Evolutionary conservation across 2,329 filamentous ascomycete genomes (phyloP), one percentile per base, ranked within the genome.

Genomic region (Trichoderma asperellum): DNA sequence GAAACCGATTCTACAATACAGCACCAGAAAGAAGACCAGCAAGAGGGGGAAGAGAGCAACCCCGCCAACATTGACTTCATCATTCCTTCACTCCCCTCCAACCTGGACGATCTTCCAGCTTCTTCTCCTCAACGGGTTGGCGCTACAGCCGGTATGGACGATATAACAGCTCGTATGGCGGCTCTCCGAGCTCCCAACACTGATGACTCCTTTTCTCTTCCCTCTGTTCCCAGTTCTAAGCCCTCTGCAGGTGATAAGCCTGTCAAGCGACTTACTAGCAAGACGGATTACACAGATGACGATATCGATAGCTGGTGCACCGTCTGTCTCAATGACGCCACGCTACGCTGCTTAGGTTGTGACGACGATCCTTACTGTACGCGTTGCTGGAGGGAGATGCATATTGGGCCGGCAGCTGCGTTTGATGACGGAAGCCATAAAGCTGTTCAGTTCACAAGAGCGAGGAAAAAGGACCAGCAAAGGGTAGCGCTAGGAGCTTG

Each of bases 301-400:
- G 92, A 95, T 74, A 85, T 90, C 71, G 88, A 90, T 53, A 88
- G 85, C 1, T 96, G 92, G 92, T 96, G 93, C 77, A 87, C 90
- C 37, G 93, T 96, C 11, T 97, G 93, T 76, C 88, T 91, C 58
- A 92, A 93, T 70, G 91, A 96, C 75, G 92, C 91, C 0, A 89
- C 88, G 3, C 80, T 96, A 34, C 85, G 85, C 69, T 97, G 93
- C 76, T 76, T 89, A 0, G 92, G 90, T 3, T 97, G 93, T 74
- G 88, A 89, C 43, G 79, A 81, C 34, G 89, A 94, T 72, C 82
- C 93, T 52, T 96, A 95, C 77, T 97, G 93, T 77, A 83, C 85
- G 27, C 82, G 86, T 18, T 96, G 93, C 81, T 97, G 93, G 93
- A 86, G 85, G 70, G 92, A 95, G 75, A 93, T 93, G 78, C 93